phyloP scores from a whole-genome alignment of 352 stramenopile genomes.

The Phytophthora hibernalis region DNA sequence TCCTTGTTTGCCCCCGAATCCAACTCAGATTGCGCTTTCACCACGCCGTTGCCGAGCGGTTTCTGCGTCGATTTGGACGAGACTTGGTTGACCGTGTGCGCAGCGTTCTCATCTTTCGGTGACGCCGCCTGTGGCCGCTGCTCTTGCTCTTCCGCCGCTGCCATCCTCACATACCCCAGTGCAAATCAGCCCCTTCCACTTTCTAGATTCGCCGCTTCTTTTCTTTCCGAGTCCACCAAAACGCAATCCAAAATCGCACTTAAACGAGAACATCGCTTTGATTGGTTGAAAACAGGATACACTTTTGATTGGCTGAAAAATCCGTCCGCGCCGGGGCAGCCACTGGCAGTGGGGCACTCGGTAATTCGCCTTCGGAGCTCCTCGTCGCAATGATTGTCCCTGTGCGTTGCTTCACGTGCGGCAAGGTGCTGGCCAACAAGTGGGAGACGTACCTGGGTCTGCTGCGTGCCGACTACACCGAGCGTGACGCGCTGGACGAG shows the following conservation, averaged over 20 bases:
- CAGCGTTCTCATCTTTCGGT: slow-evolving; percentile 16
- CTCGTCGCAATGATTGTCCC: slow-evolving; percentile 96
- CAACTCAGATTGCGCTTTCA: slow-evolving; percentile 10
- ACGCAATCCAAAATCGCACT: slow-evolving; percentile 7
- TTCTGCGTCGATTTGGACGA: slow-evolving; percentile 18
- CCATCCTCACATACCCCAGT: slow-evolving; percentile 34
- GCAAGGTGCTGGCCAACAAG: slow-evolving; percentile 99
- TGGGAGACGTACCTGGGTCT: slow-evolving; percentile 99
- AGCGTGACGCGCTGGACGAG: slow-evolving; percentile 98
- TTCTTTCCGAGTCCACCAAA: slow-evolving; percentile 7
- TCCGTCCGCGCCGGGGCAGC: not conserved
- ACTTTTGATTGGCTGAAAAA: slow-evolving; percentile 10
- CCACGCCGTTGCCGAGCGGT: slow-evolving; percentile 7
- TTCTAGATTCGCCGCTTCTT: slow-evolving; percentile 17
- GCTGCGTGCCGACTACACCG: slow-evolving; percentile 96
- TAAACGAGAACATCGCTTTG: not conserved
- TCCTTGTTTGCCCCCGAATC: slow-evolving; percentile 17
- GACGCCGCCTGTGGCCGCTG: slow-evolving; percentile 2
- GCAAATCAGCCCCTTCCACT: not conserved
- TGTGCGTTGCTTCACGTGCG: slow-evolving; percentile 99
- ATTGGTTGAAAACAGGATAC: slow-evolving; percentile 17
- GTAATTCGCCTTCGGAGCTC: slow-evolving; percentile 23
- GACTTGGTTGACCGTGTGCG: slow-evolving; percentile 20
- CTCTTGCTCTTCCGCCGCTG: slow-evolving; percentile 23
- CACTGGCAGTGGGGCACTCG: slow-evolving; percentile 26